phyloP scores from a whole-genome alignment of 225 moss, liverwort and hornwort genomes.

The Marchantia paleacea region DNA sequence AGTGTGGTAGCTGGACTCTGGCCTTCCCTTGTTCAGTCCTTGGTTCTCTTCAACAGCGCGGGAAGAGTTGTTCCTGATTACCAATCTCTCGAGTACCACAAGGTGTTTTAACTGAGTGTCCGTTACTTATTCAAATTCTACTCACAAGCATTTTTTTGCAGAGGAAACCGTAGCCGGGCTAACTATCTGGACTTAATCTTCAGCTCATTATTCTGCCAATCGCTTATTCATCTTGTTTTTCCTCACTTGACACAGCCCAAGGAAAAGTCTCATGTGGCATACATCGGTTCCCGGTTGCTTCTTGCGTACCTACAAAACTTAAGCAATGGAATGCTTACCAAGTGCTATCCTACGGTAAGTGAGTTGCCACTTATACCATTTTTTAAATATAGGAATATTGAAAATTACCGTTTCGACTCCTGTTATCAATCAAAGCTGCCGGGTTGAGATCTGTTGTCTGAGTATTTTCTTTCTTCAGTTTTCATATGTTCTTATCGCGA shows the following conservation, averaged over 20 bases:
- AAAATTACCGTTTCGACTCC: too few relatives aligned
- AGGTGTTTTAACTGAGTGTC: constrained; percentile 40
- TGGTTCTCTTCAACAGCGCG: constrained; percentile 85
- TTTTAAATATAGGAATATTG: too few relatives aligned
- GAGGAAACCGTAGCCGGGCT: too few relatives aligned
- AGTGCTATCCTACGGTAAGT: constrained; percentile 82
- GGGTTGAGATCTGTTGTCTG: too few relatives aligned
- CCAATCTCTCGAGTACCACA: constrained; percentile 59
- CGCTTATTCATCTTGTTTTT: background rate
- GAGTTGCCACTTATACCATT: background rate
- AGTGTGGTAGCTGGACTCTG: constrained; percentile 86
- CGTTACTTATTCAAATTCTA: background rate
- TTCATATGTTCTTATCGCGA: too few relatives aligned
- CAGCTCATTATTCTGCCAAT: background rate
- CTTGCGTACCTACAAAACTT: constrained; percentile 71
- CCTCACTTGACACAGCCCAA: constrained; percentile 52
- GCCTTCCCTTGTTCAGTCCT: constrained; percentile 72
- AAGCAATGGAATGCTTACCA: constrained; percentile 79
- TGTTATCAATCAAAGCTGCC: too few relatives aligned
- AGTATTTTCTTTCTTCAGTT: too few relatives aligned
- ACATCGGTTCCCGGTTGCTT: constrained; percentile 64
- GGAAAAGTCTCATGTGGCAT: constrained; percentile 64
- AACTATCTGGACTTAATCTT: too few relatives aligned
- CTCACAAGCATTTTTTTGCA: background rate
- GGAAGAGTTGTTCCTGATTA: constrained; percentile 84